Base-by-base conservation (phyloP, 768 basidiomycete species). In the Boletus rufocinnamomeus region DNA sequence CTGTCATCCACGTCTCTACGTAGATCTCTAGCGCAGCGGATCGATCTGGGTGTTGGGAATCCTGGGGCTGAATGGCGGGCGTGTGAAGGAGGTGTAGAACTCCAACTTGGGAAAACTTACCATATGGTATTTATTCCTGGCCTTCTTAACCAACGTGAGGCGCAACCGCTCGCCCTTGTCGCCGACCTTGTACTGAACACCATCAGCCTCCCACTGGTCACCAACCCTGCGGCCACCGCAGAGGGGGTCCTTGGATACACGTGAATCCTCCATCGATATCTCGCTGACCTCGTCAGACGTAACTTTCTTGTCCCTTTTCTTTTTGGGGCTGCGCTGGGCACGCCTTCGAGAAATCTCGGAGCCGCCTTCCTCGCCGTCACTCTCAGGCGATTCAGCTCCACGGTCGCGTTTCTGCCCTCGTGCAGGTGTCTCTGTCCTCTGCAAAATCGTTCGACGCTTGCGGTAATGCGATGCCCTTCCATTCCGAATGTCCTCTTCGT, bases 1-100 rank as follows among this genome's bases (percentile, higher is more conserved):
- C 89, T 13, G 84, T 84, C 53, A 91, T 77, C 91, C 91, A 93
- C 21, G 77, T 79, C 69, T 91, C 90, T n/a, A 92, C 81, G 63
- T 81, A 88, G 32, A 91, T 84, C 60, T 89, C 84, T 27, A 91
- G 74, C 58, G 85, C 83, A 23, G 81, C 84, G 54, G 83, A 74
- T 45, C 83, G 82, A 72, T 93, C 91, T 5, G 89, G 87, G 69
- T 93, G 90, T 58, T 83, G 80, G 9, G 90, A 91, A 67, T 93
- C 91, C 53, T 80, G 75, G 4, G 91, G 91, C 91, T 92, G n/a
- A 23, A 62, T 38, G 45, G 37, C 56, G n/a, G 11, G 10, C 27
- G 35, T 38, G 34, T 69, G 28, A 69, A 63, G 44, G 25, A 28
- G 43, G 43, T 25, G 27, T 19, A 23, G 49, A 53, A 60, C 28